These are phyloP conservation scores for Nitzschia putrida DNA, from an alignment of 108 stramenopile species.

Conservation along the genomic window DNA sequence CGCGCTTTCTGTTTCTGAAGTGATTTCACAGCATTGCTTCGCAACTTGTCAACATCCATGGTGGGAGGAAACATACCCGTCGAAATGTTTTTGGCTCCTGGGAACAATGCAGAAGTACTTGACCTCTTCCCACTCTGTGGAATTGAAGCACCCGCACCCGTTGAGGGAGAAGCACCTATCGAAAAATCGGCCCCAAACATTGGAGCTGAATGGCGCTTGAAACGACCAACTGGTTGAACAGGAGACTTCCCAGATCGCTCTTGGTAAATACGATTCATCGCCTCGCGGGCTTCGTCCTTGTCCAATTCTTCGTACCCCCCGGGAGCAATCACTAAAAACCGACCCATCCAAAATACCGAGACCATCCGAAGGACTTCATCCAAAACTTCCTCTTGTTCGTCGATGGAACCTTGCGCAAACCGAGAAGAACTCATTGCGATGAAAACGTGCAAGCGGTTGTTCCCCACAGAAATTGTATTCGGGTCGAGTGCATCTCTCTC, in stretches of 20 bases:
- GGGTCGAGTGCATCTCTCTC: slow-evolving; percentile 29
- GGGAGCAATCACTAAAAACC: slow-evolving; percentile 24
- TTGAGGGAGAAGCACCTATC: neutral
- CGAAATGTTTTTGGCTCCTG: neutral
- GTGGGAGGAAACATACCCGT: neutral
- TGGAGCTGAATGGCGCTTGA: slow-evolving; percentile 2
- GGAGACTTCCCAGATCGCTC: slow-evolving; percentile 14
- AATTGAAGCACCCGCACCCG: neutral
- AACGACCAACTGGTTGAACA: neutral
- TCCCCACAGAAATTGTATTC: slow-evolving; percentile 24
- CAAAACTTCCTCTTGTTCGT: slow-evolving; percentile 30
- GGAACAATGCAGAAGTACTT: neutral
- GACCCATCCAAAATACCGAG: slow-evolving; percentile 31
- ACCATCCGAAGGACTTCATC: slow-evolving; percentile 32
- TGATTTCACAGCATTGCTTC: slow-evolving; percentile 16
- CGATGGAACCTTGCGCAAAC: slow-evolving; percentile 7
- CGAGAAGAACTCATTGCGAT: slow-evolving; percentile 20
- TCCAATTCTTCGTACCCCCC: slow-evolving; percentile 25
- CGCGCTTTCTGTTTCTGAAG: slow-evolving; percentile 35
- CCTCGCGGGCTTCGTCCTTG: slow-evolving; percentile 19
- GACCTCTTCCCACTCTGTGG: neutral
- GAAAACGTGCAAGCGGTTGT: slow-evolving; percentile 36
- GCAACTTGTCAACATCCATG: slow-evolving; percentile 9
- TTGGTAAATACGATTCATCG: slow-evolving; percentile 24
- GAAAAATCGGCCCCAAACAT: neutral